Base-by-base conservation (phyloP, 106 monocot species). In the Acorus gramineus region DNA sequence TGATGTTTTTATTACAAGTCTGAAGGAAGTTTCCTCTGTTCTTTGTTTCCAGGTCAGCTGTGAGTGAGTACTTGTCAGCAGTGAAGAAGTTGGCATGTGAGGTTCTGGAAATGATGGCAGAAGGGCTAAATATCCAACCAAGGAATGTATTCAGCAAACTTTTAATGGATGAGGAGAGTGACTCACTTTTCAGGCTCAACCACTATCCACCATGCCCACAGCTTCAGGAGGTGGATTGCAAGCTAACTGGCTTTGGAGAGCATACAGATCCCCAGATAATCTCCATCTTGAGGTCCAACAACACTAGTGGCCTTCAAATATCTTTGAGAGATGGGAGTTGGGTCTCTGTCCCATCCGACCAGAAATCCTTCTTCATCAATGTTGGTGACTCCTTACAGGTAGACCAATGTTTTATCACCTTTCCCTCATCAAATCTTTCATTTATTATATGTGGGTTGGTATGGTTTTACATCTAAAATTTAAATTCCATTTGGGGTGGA, bases 221-320 rank as follows among this genome's bases (percentile, higher is more conserved):
- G 14, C 62, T 73, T 9, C 72, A 69, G 8, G 73, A 64, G 3
- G 67, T 73, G 66, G 70, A 61, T 11, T 60, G 63, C 68, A 68
- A 75, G 59, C 11, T 78, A 7, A 83, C 86, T 8, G 84, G 86
- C 4, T 93, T 89, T 53, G 88, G 93, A 2, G 93, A 84, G 70
- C 93, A 94, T 79, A 94, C 89, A 1, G 93, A 94, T 63, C 89
- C 93, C 1, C 89, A 94, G 75, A 71, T 94, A 49, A 71, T 94
- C 55, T 94, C 93, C 0, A 53, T 89, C 52, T 68, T 94, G 14
- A 48, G 83, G 64, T 89, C 93, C 2, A 92, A 92, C 70, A 77
- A 73, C 70, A 70, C 79, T 8, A n/a, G 53, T 0, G 92, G 92
- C 4, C 70, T 87, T 6, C 84, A 92, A 66, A 86, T 94, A 47